phyloP scores from a whole-genome alignment of 225 moss, liverwort and hornwort genomes.

The Antitrichia curtipendula region DNA sequence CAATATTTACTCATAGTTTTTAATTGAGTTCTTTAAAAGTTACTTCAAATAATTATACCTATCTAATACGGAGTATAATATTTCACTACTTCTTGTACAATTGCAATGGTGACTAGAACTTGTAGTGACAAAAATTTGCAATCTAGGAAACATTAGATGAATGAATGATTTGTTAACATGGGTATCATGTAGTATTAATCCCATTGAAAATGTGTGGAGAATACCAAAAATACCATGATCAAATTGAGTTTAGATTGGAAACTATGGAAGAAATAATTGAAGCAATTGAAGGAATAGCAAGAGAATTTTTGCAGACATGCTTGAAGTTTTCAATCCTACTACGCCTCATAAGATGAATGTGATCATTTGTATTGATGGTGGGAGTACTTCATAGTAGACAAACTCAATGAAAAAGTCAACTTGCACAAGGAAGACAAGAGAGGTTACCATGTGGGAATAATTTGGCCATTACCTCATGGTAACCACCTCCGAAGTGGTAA shows the following conservation, averaged over 20 bases:
- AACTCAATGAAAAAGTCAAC: not conserved
- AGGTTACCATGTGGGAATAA: no score
- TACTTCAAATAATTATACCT: not conserved
- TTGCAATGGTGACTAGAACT: not conserved
- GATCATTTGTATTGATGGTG: not conserved
- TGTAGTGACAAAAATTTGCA: not conserved
- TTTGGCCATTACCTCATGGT: no score
- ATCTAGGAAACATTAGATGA: not conserved
- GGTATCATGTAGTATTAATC: not conserved
- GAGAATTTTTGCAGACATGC: not conserved
- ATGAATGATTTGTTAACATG: not conserved
- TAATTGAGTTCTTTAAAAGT: not conserved
- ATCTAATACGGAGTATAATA: no score
- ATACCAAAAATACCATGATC: not conserved
- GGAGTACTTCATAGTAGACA: not conserved
- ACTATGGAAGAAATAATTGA: not conserved
- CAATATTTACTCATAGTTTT: not conserved
- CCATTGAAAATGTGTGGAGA: accelerated
- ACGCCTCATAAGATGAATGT: not conserved
- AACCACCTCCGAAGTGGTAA: no score
- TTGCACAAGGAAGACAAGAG: no score
- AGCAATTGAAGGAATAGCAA: not conserved
- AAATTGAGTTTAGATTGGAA: not conserved
- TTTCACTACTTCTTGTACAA: not conserved
- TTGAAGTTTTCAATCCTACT: not conserved